Conservation (phyloP, 2,329 filamentous ascomycete genomes). For the Pseudogymnoascus sp. region DNA sequence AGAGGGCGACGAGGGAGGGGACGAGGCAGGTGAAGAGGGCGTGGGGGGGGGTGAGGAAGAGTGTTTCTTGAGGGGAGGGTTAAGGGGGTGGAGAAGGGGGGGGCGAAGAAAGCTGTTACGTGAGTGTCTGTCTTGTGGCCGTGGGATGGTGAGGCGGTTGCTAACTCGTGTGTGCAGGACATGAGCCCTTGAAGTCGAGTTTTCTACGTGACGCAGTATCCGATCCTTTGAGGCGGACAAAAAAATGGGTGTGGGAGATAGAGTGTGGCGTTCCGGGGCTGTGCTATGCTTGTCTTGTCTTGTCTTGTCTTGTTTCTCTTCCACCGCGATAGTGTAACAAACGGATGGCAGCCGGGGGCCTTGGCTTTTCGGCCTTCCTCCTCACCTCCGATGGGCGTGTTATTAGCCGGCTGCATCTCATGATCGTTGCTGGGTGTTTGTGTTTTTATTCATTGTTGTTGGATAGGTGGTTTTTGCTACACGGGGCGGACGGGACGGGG, state of each 20-base stretch:
- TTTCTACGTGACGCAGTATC: too few relatives aligned
- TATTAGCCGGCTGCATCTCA: too few relatives aligned
- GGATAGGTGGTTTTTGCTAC: too few relatives aligned
- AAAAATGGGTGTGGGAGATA: not conserved
- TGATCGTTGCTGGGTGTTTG: too few relatives aligned
- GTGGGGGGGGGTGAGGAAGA: not conserved
- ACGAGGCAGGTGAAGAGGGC: not conserved
- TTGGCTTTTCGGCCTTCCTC: not conserved
- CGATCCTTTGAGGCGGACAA: too few relatives aligned
- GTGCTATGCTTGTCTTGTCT: not conserved
- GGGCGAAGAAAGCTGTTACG: too few relatives aligned
- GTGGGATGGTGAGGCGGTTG: not conserved
- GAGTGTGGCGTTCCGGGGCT: not conserved
- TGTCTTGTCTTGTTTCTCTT: not conserved
- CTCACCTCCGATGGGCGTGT: not conserved
- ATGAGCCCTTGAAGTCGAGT: too few relatives aligned
- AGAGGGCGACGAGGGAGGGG: not conserved
- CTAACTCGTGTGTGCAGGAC: not conserved
- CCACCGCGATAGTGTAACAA: not conserved
- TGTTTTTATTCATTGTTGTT: too few relatives aligned
- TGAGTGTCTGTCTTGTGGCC: too few relatives aligned
- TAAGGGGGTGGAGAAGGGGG: too few relatives aligned
- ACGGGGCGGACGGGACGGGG: too few relatives aligned
- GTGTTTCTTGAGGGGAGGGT: not conserved
- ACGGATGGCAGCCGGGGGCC: not conserved